Evolutionary conservation across 208 protist species (phyloP), one percentile per base, ranked within the genome.

Genomic region (Trypanosomatidae sp.): DNA sequence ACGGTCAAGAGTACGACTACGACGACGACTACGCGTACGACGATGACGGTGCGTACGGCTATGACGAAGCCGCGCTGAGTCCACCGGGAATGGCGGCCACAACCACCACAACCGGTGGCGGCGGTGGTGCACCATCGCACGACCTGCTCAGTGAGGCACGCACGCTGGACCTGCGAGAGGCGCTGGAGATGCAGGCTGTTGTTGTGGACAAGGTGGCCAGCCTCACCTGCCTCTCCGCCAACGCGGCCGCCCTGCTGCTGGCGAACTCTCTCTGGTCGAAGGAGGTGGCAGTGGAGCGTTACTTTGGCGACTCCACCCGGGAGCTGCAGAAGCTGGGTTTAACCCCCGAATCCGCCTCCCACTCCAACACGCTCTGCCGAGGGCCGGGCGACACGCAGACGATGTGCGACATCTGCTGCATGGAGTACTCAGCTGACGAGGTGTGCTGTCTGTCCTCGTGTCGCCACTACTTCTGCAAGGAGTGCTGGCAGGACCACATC

Each of bases 401-500:
- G 15, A 13, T 50, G 1, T 62, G 55, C 12, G 41, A 12, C 15
- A 60, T 69, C 36, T 84, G 80, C 50, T 52, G 25, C 17, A 76
- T 84, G 50, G 72, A 60, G 22, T 79, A 79, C 43, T n/a, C 1
- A 3, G 17, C 76, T 0, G 47, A 67, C 9, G 69, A 85, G 56
- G 46, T 76, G 56, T 41, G 39, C 8, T 56, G 68, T 19, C 71
- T 85, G 7, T 85, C 81, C 4, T 69, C 73, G 4, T 87, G 83
- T 30, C 47, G 33, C 25, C 83, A 87, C 71, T 81, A 62, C 58
- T 83, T 83, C 44, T 83, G 80, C 43, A 41, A 46, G 22, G 72
- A 76, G 49, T 87, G 83, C 73, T 87, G 83, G 83, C 70, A 65
- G 28, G 71, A 83, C 43, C 62, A 84, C 66, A 62, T 84, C 52